These are phyloP conservation scores for Aspergillus arachidicola DNA, from an alignment of 2,329 filamentous ascomycete genomes.

Conservation along the genomic window DNA sequence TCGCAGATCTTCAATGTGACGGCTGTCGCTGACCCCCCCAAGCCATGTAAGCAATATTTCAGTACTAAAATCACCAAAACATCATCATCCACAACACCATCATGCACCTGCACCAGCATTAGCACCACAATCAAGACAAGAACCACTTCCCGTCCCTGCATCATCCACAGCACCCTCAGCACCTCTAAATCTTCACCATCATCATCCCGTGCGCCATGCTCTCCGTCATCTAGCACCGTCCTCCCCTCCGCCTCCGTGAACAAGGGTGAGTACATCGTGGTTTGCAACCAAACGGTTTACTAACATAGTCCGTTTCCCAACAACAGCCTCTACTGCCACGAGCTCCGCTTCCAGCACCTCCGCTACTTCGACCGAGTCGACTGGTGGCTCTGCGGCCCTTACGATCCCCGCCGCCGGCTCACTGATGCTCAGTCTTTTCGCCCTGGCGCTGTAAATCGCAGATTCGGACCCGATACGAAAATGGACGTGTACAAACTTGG, in stretches of 20 bases:
- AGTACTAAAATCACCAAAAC: conserved; percentile 20
- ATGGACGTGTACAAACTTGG: not conserved
- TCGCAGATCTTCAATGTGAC: conserved; percentile 34
- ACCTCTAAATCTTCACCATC: conserved; percentile 10
- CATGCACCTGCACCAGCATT: conserved; percentile 7
- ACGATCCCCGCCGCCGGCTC: conserved; percentile 32
- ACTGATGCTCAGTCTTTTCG: conserved; percentile 30
- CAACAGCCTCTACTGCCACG: conserved; percentile 13
- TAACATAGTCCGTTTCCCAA: conserved; percentile 13
- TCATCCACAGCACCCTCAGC: conserved; percentile 19
- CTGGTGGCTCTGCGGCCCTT: conserved; percentile 30
- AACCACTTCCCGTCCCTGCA: conserved; percentile 17
- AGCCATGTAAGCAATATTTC: conserved; percentile 28
- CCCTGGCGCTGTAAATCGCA: conserved; percentile 26
- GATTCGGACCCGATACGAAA: not conserved
- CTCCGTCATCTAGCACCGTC: conserved; percentile 21
- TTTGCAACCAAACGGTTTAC: not conserved
- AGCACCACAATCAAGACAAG: conserved; percentile 12
- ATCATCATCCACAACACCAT: conserved; percentile 10
- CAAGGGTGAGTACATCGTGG: conserved; percentile 28
- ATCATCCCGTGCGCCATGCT: not conserved
- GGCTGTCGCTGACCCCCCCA: conserved; percentile 16
- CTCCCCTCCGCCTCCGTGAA: conserved; percentile 26
- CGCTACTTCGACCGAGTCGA: conserved; percentile 26
- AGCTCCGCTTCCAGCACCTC: conserved; percentile 15